A percentile compares a stretch with the other conserved stretches of the same genome.
Evolutionary conservation across 192 early-diverging fungal species (phyloP).

Genomic region (Linnemannia schmuckeri): DNA sequence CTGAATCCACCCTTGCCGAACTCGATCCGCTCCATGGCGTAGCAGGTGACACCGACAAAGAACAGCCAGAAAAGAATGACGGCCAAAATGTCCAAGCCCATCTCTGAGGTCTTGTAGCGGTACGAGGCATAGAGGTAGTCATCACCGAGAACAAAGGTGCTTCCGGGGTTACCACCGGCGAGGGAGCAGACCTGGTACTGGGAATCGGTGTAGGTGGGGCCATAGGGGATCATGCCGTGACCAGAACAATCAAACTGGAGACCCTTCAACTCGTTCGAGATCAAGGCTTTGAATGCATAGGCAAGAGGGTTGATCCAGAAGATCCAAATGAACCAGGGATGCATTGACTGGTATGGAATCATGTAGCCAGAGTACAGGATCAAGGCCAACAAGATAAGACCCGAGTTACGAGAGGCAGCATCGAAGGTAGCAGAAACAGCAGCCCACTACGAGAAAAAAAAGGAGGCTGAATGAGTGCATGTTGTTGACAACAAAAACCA

Average conservation of each 20-base stretch:
- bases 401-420: conserved; percentile 65
- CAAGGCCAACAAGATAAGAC: conserved; percentile 64
- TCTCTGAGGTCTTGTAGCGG: conserved; percentile 68
- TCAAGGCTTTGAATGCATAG: conserved; percentile 69
- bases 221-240: conserved; percentile 37
- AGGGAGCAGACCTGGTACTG: conserved; percentile 71
- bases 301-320: conserved; percentile 75
- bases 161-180: conserved; percentile 69
- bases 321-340: conserved; percentile 74
- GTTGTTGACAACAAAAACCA: no score
- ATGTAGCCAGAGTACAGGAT: conserved; percentile 74
- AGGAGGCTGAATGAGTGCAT: background rate
- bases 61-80: conserved; percentile 64
- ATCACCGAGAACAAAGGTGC: conserved; percentile 68
- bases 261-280: conserved; percentile 74
- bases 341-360: conserved; percentile 70
- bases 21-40: conserved; percentile 74
- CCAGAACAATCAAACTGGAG: conserved; percentile 59
- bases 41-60: conserved; percentile 52
- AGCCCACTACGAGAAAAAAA: conserved; percentile 49
- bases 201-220: conserved; percentile 54
- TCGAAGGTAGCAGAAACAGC: conserved; percentile 64
- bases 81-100: conserved; percentile 73
- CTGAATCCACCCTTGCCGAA: conserved; percentile 66
- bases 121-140: conserved; percentile 70